Conservation (phyloP, 2,329 filamentous ascomycete species). For the Stemphylium beticola region DNA sequence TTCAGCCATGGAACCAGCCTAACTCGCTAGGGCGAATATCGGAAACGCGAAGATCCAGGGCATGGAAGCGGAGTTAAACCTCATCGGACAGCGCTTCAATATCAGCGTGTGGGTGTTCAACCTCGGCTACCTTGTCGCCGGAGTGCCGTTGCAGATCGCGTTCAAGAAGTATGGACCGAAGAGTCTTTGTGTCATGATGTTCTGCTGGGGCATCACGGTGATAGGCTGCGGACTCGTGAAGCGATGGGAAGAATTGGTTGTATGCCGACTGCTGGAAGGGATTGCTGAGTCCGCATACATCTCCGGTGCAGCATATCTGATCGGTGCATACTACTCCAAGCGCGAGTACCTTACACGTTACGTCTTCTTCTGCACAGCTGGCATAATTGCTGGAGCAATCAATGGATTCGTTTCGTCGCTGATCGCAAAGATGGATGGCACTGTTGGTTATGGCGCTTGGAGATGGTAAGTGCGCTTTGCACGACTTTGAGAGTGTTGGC, state of each 20-base stretch:
- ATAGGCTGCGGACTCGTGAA: slow-evolving; percentile 41
- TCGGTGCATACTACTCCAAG: slow-evolving; percentile 55
- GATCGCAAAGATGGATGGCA: slow-evolving; percentile 42
- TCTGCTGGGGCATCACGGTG: slow-evolving; percentile 42
- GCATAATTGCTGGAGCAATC: slow-evolving; percentile 62
- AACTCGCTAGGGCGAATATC: slow-evolving; percentile 28
- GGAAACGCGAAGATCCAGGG: slow-evolving; percentile 47
- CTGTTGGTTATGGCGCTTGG: slow-evolving; percentile 32
- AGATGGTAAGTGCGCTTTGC: slow-evolving; percentile 31
- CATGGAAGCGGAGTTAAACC: slow-evolving; percentile 44
- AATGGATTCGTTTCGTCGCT: slow-evolving; percentile 60
- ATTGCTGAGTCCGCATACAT: slow-evolving; percentile 41
- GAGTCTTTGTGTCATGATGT: slow-evolving; percentile 44
- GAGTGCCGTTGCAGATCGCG: slow-evolving; percentile 41
- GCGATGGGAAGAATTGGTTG: slow-evolving; percentile 35
- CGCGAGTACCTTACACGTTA: slow-evolving; percentile 60
- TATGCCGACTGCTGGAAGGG: slow-evolving; percentile 39
- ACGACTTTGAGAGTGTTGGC: too few relatives aligned
- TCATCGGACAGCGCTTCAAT: slow-evolving; percentile 47
- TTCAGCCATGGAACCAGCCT: background rate
- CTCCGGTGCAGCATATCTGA: slow-evolving; percentile 37
- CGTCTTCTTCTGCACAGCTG: slow-evolving; percentile 61
- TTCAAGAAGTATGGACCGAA: slow-evolving; percentile 46
- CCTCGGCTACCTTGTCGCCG: slow-evolving; percentile 46
- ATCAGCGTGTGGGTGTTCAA: slow-evolving; percentile 49